A percentile compares a stretch with the other conserved stretches of the same genome.
Conservation (phyloP, 768 basidiomycete species). For the Gloeopeniophorella convolvens region DNA sequence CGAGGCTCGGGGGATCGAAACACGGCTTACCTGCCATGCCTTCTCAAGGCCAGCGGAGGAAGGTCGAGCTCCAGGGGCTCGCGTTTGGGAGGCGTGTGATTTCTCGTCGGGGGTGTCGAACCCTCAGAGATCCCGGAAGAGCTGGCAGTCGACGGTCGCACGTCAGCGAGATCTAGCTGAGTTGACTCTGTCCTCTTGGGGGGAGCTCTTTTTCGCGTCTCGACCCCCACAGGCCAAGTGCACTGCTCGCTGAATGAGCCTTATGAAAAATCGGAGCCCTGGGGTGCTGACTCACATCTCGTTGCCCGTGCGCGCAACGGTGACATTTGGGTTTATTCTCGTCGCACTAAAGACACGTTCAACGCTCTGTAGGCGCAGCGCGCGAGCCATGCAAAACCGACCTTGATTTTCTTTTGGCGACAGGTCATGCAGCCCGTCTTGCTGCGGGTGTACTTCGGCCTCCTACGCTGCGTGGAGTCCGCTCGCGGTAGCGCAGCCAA, state of each 20-base stretch:
- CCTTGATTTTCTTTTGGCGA: slow-evolving; percentile 93
- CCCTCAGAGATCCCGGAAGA: slow-evolving; percentile 67
- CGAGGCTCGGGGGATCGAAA: background rate
- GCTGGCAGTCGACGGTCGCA: slow-evolving; percentile 66
- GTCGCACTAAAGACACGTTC: slow-evolving; percentile 57
- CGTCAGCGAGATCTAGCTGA: slow-evolving; percentile 40
- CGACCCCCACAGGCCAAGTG: slow-evolving; percentile 79
- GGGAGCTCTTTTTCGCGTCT: slow-evolving; percentile 58
- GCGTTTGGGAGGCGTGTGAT: slow-evolving; percentile 56
- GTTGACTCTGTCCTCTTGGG: slow-evolving; percentile 36
- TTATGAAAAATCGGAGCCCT: background rate
- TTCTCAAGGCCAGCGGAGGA: slow-evolving; percentile 34
- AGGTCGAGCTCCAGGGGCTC: slow-evolving; percentile 34
- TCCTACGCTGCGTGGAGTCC: slow-evolving; percentile 60
- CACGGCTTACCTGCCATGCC: slow-evolving; percentile 34
- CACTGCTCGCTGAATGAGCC: slow-evolving; percentile 39
- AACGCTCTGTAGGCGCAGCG: background rate
- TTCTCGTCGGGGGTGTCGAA: slow-evolving; percentile 66
- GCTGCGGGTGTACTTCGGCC: slow-evolving; percentile 89
- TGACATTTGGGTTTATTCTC: slow-evolving; percentile 84
- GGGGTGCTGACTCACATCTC: slow-evolving; percentile 50
- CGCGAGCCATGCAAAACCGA: slow-evolving; percentile 29
- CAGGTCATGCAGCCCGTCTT: slow-evolving; percentile 95
- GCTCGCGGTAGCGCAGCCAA: slow-evolving; percentile 40
- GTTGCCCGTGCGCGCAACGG: slow-evolving; percentile 79